Evolutionary conservation across 345 rosid genomes (phyloP).

Genomic region (Gossypium longicalyx): DNA sequence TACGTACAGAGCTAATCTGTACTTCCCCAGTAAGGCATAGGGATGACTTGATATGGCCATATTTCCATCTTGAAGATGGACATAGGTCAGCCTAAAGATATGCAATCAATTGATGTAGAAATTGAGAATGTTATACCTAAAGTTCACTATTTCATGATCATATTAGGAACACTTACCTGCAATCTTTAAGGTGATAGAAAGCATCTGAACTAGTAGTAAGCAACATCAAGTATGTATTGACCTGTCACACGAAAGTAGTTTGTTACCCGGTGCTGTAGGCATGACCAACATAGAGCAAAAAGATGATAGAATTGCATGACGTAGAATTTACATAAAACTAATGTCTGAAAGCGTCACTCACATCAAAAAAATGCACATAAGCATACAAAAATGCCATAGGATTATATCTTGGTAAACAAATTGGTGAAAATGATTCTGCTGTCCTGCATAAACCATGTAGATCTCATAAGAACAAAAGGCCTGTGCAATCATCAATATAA

Average conservation of each 20-base stretch:
- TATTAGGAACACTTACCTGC: constrained; percentile 50
- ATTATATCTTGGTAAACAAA: constrained; percentile 97
- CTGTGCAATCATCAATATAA: not conserved
- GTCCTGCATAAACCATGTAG: constrained; percentile 56
- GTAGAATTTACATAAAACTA: not conserved
- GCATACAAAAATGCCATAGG: constrained; percentile 94
- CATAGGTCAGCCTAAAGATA: not conserved
- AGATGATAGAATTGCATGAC: not conserved
- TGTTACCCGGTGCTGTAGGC: constrained; percentile 6
- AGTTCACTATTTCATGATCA: not conserved
- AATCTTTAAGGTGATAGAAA: constrained; percentile 94
- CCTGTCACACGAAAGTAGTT: constrained; percentile 43
- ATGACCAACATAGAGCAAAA: not conserved
- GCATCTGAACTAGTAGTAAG: constrained; percentile 95
- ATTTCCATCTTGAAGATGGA: constrained; percentile 6
- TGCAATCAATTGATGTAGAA: constrained; percentile 10
- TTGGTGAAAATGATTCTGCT: constrained; percentile 98
- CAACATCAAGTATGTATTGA: constrained; percentile 81
- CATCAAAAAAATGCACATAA: constrained; percentile 91
- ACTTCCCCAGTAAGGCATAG: not conserved
- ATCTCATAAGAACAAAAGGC: constrained; percentile 15
- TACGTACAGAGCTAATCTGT: not conserved
- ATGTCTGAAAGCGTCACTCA: constrained; percentile 40
- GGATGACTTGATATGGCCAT: not conserved
- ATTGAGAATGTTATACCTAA: not conserved